A percentile compares a stretch with the other conserved stretches of the same genome.
These are phyloP conservation scores for Thymus mandschuricus DNA, from an alignment of 257 asterid genomes.

Conservation along the genomic window DNA sequence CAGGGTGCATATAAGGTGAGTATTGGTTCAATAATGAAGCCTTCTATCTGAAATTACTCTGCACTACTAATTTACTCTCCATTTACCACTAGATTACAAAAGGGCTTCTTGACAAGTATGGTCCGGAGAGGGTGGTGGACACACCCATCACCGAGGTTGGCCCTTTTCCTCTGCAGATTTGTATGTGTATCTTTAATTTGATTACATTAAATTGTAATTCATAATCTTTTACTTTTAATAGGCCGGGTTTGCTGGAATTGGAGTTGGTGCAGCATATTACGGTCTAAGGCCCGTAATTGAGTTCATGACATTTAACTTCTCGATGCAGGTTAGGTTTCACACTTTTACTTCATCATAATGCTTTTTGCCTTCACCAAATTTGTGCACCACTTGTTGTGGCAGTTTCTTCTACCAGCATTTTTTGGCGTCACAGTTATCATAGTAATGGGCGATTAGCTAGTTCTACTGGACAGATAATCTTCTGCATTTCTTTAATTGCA, in stretches of 20 bases:
- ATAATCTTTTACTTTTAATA: conserved; percentile 25
- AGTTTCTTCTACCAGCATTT: conserved; percentile 5
- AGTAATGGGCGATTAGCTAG: not conserved
- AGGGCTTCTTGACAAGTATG: conserved; percentile 83
- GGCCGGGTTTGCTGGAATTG: conserved; percentile 94
- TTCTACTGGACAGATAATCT: conserved; percentile 4
- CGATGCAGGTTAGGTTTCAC: conserved; percentile 73
- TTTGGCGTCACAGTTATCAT: conserved; percentile 7
- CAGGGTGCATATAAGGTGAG: conserved; percentile 96
- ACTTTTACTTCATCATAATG: not conserved
- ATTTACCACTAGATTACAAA: conserved; percentile 56
- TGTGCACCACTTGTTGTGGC: not conserved
- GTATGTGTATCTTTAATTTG: conserved; percentile 4
- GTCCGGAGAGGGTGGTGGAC: conserved; percentile 83
- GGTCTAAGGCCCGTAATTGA: conserved; percentile 80
- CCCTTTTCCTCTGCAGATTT: conserved; percentile 20
- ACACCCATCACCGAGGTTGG: conserved; percentile 90
- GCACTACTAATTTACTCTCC: conserved; percentile 7
- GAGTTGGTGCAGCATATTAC: conserved; percentile 86
- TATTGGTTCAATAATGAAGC: not conserved
- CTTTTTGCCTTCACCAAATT: conserved; percentile 10
- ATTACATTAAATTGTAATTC: conserved; percentile 9
- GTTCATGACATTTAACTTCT: conserved; percentile 86
- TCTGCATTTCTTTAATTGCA: not conserved
- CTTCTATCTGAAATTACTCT: not conserved